Base-by-base conservation (phyloP, 306 rosid species). In the Albizia julibrissin region DNA sequence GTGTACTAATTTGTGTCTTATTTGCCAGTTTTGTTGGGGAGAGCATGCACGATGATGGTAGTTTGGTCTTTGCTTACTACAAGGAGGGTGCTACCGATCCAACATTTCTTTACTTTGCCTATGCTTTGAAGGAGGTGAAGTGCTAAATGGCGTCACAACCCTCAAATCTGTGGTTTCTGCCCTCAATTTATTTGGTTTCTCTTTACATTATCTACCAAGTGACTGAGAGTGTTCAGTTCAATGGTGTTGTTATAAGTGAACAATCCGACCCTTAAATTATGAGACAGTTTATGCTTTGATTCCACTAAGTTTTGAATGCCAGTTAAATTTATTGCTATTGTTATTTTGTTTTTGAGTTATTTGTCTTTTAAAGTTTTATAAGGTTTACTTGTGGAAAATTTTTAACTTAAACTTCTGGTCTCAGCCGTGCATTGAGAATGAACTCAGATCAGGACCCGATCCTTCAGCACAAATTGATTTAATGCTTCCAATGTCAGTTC, bases 51-150 rank as follows among this genome's bases (percentile, higher is more conserved):
- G 95, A 91, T 54, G 95, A 91, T 77, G 81, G 75, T 5, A 3
- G 75, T 21, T 24, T 91, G 50, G 95, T 91, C 37, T 89, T 89
- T 43, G 95, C 95, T 7, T 89, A 89, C 89, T 91, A 91, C 89
- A 91, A 86, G 87, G 93, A 91, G 1, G 95, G 95, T 59, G 91
- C 89, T 40, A 52, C 90, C 0, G 89, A 91, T 80, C 93, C 95
- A 19, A 91, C 95, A 61, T 91, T 91, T 44, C 75, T 91, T 69
- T 91, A 91, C 84, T 73, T 91, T 14, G 86, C 77, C 14, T 79
- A 87, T 26, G 90, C 87, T 79, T 85, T 89, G 89, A 91, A 85
- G 90, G 95, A 91, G 84, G 71, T 91, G 84, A 91, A 91, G 88
- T 91, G 95, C 87, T 91, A 81, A 81, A 39, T 62, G 37, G 79